A percentile compares a stretch with the other conserved stretches of the same genome.
phyloP scores from a whole-genome alignment of 2,329 filamentous ascomycete species.

The Aspergillus hiratsukae region DNA sequence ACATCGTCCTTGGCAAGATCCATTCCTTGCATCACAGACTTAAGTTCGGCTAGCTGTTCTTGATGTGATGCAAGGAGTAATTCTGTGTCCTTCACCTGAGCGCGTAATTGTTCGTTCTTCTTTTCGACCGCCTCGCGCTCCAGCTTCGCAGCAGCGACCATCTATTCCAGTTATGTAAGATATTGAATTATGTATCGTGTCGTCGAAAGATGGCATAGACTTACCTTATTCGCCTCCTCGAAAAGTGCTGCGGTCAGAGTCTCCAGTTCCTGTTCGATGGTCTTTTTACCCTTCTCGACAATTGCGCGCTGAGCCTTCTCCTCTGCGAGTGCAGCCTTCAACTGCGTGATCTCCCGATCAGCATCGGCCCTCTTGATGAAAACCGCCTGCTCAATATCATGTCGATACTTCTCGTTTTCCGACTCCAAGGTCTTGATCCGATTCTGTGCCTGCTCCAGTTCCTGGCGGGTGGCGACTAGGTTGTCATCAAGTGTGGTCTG shows the following conservation, averaged over 20 bases:
- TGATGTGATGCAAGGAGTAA: constrained; percentile 81
- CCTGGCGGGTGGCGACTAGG: constrained; percentile 73
- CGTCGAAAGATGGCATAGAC: neutral
- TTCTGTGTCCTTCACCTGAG: constrained; percentile 83
- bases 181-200: neutral
- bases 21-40: constrained; percentile 88
- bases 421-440: constrained; percentile 65
- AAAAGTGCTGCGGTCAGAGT: constrained; percentile 89
- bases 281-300: constrained; percentile 74
- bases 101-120: constrained; percentile 80
- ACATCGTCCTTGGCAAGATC: constrained; percentile 65
- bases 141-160: constrained; percentile 85
- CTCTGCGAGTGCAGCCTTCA: constrained; percentile 57
- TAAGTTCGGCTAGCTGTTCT: constrained; percentile 87
- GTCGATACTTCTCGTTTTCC: constrained; percentile 65
- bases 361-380: constrained; percentile 70
- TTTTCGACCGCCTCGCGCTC: constrained; percentile 77
- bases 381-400: constrained; percentile 65
- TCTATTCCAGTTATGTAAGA: constrained; percentile 44
- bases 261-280: constrained; percentile 89
- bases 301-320: constrained; percentile 62
- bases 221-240: constrained; percentile 86
- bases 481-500: constrained; percentile 89
- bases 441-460: constrained; percentile 69
- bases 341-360: constrained; percentile 64